Evolutionary conservation across 768 basidiomycete species (phyloP), one percentile per base, ranked within the genome.

Genomic region (Podaxis carcinomalis): DNA sequence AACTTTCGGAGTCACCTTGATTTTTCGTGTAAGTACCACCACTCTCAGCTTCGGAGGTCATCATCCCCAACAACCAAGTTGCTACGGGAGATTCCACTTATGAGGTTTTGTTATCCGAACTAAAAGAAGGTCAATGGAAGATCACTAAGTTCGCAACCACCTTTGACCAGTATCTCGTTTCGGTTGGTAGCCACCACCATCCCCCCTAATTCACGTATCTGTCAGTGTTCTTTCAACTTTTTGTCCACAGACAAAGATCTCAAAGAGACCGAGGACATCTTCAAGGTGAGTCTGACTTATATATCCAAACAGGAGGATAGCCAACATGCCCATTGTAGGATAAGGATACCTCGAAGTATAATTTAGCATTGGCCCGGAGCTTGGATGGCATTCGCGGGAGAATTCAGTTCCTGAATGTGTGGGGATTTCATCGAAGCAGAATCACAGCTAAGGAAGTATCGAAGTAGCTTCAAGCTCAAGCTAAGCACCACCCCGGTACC

Each of bases 131-230:
- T 23, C 70, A 78, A 61, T 97, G 94, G 94, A 92, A 91, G 70
- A 82, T 93, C 61, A 90, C 90, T 58, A 80, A 80, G 64, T 98
- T 95, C 74, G 76, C 87, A 68, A 87, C 80, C 16, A 92, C 21
- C 10, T 51, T 39, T 56, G n/a, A 59, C 46, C n/a, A n/a, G n/a
- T n/a, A 87, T 73, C 79, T 93, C 62, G 91, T 96, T 13, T 95
- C 91, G 93, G 77, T 83, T 52, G 84, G 84, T 59, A 85, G n/a
- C n/a, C n/a, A n/a, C n/a, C n/a, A n/a, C n/a, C 21, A 23, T 25
- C 40, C 19, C 27, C 16, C 16, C 9, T 11, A 28, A 5, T 25
- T 44, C 13, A 35, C 28, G 59, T 28, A 64, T 16, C 25, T 13
- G 53, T 49, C 27, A 32, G 5, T n/a, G 59, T 77, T 70, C 77